Conservation (phyloP, 2,329 filamentous ascomycete species). For the Ascochyta fabae region DNA sequence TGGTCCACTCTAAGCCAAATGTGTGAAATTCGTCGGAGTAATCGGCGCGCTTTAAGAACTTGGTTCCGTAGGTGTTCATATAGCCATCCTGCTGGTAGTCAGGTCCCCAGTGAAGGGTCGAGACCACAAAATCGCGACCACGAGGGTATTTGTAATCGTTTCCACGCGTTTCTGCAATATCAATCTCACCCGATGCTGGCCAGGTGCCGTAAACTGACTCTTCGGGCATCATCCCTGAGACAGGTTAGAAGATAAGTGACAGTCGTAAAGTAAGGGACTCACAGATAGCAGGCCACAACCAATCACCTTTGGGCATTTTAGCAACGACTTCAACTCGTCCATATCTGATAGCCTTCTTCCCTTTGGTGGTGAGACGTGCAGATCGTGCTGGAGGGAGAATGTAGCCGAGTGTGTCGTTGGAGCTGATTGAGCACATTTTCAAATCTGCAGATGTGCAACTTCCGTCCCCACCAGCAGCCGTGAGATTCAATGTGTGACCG, state of each 20-base stretch:
- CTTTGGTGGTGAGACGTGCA: constrained; percentile 76
- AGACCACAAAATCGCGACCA: constrained; percentile 79
- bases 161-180: constrained; percentile 78
- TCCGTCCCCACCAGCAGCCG: constrained; percentile 50
- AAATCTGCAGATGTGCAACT: constrained; percentile 69
- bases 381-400: constrained; percentile 79
- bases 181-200: constrained; percentile 82
- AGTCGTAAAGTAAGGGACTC: background rate
- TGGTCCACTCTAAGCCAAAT: constrained; percentile 73
- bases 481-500: constrained; percentile 35
- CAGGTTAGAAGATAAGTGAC: background rate
- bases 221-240: constrained; percentile 61
- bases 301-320: constrained; percentile 76
- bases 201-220: constrained; percentile 74
- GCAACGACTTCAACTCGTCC: constrained; percentile 81
- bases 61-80: constrained; percentile 27
- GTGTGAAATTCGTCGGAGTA: constrained; percentile 73
- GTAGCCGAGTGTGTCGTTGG: constrained; percentile 75
- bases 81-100: constrained; percentile 31
- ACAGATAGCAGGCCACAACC: constrained; percentile 88
- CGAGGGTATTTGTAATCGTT: constrained; percentile 75
- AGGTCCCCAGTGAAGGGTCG: constrained; percentile 77
- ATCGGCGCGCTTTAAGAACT: constrained; percentile 67
- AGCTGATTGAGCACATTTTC: constrained; percentile 69
- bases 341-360: constrained; percentile 75